These are phyloP conservation scores for Aspergillus bombycis DNA, from an alignment of 2,329 filamentous ascomycete species.

Conservation along the genomic window DNA sequence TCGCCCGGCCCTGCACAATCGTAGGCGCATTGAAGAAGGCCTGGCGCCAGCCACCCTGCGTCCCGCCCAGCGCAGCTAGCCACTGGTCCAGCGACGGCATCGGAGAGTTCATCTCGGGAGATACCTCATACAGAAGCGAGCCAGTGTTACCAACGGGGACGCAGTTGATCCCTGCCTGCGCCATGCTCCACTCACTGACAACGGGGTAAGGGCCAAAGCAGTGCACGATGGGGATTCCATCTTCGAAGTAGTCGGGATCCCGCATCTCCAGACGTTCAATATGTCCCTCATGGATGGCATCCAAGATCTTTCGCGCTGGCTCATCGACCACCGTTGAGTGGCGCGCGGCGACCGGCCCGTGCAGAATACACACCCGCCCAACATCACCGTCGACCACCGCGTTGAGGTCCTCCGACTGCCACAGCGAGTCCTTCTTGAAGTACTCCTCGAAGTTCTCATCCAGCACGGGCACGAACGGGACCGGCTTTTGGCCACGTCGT, in stretches of 20 bases:
- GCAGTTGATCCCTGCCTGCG: slow-evolving; percentile 60
- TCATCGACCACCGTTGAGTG: slow-evolving; percentile 90
- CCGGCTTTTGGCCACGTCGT: slow-evolving; percentile 90
- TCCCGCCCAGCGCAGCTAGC: slow-evolving; percentile 4
- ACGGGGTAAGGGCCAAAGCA: slow-evolving; percentile 67
- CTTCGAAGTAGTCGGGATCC: slow-evolving; percentile 74
- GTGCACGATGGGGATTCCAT: slow-evolving; percentile 82
- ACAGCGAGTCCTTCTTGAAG: slow-evolving; percentile 99
- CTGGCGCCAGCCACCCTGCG: slow-evolving; percentile 9
- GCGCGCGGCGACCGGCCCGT: slow-evolving; percentile 91
- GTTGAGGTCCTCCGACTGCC: slow-evolving; percentile 97
- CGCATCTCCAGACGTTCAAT: slow-evolving; percentile 65
- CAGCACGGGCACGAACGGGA: slow-evolving; percentile 89
- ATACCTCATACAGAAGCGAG: background rate
- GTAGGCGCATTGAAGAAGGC: background rate
- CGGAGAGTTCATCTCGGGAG: background rate
- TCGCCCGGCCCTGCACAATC: slow-evolving; percentile 3
- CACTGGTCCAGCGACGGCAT: slow-evolving; percentile 9
- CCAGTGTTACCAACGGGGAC: background rate
- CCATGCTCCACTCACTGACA: slow-evolving; percentile 62
- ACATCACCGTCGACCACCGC: slow-evolving; percentile 96
- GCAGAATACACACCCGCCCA: slow-evolving; percentile 90
- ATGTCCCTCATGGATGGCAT: slow-evolving; percentile 85
- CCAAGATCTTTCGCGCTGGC: slow-evolving; percentile 91
- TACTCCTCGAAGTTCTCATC: slow-evolving; percentile 98